Evolutionary conservation across 495 filamentous ascomycete genomes (phyloP), one percentile per base, ranked within the genome.

Genomic region (Penicillium alfredii): DNA sequence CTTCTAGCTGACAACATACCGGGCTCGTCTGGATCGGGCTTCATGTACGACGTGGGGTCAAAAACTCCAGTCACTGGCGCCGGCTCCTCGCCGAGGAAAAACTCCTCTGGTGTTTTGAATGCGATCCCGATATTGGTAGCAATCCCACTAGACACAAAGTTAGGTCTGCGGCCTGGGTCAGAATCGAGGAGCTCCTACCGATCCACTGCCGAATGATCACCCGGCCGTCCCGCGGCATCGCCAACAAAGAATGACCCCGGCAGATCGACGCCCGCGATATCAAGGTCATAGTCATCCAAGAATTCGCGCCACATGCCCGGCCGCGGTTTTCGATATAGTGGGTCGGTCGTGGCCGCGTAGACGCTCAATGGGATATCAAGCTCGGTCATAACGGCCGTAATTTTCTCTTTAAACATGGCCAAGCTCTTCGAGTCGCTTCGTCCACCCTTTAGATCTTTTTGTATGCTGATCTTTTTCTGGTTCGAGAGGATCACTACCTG

Each of bases 51-150:
- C 7, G 58, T 44, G 16, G 81, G 76, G 38, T 94, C 77, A 43
- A 96, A 94, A 1, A 75, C 64, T 26, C 81, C 68, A 4, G 57
- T 55, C 44, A 84, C 85, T 2, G 79, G 70, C 33, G 77, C 66
- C 0, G 81, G 69, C 12, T 68, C 42, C 39, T 84, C 72, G 1
- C 72, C 68, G 10, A 92, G 70, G 51, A 95, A 97, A 65, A 81
- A 93, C 51, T 94, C 89, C 48, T 97, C 93, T 0, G 92, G 90
- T 0, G 88, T 94, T 35, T 78, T 63, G 56, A 88, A 99, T 11
- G 67, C 49, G 43, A 97, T 80, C 0, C 81, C 81, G 4, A 87
- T 65, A 53, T 97, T 97, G 7, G 75, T 63, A 14, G 93, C 88
- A 39, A 95, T 82, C 37, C 93, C 81, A 16, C 56, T 56, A 27